Base-by-base conservation (phyloP, 2,329 filamentous ascomycete genomes). In the Exophiala sideris region DNA sequence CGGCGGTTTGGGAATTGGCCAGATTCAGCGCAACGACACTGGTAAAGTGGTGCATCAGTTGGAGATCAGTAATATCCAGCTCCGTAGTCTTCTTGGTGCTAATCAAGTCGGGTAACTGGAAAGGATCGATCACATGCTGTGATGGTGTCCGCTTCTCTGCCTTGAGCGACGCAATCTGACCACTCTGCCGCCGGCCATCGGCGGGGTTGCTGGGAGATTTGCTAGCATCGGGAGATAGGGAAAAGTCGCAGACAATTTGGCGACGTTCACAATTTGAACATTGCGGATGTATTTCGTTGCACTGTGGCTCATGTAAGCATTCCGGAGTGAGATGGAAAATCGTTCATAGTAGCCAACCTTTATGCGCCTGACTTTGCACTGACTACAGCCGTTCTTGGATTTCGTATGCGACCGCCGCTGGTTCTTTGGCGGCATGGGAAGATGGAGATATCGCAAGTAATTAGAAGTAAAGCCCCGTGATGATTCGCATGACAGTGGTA, bases 321-420 rank as follows among this genome's bases (percentile, higher is more conserved):
- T 18, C 29, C 24, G 24, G 41, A 20, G 18, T 29, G n/a, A 40
- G 38, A 38, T 48, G 12, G 48, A 45, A 21, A 20, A 12, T 35
- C 35, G 5, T 12, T 38, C 11, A n/a, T 33, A 32, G 41, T 33
- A 16, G 60, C 64, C 12, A 45, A 72, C 70, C 68, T 72, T 72
- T 32, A 71, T 69, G 56, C 71, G 68, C 51, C 70, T 63, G 53
- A 67, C 64, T 57, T 72, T 72, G 63, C 70, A 72, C 52, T 71
- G 68, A 54, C 66, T 61, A 52, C 70, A 72, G 35, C 70, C 70
- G 61, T 68, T 70, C 34, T 70, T 68, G 60, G 68, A 71, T 58
- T 72, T 72, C 24, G 68, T 71, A 58, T 72, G 70, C 18, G 58
- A 62, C 39, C 62, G 54, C 42, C 62, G 59, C 51, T 64, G 60